These are phyloP conservation scores for Zygosaccharomyces sapae DNA, from an alignment of 1,139 yeast genomes.

Conservation along the genomic window DNA sequence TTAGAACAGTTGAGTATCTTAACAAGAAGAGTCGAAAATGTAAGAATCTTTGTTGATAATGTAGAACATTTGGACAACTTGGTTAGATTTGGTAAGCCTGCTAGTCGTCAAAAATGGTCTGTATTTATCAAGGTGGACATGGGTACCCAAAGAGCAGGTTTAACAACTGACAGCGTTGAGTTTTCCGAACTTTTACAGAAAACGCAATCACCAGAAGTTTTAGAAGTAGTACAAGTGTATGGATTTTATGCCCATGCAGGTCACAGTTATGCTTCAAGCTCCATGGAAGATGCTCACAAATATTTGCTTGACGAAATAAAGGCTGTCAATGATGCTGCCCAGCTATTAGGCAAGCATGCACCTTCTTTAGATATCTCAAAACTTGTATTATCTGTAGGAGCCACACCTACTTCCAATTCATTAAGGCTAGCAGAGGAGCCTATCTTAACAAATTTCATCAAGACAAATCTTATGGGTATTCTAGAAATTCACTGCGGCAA, in stretches of 20 bases:
- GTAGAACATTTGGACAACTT: constrained; percentile 51
- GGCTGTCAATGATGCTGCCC: constrained; percentile 50
- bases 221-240: constrained; percentile 42
- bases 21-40: constrained; percentile 40
- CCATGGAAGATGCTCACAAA: constrained; percentile 46
- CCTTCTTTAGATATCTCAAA: constrained; percentile 31
- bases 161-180: constrained; percentile 37
- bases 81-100: constrained; percentile 36
- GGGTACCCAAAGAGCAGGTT: constrained; percentile 66
- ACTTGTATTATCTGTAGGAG: constrained; percentile 51
- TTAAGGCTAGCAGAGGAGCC: constrained; percentile 36
- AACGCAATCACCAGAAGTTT: constrained; percentile 32
- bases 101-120: constrained; percentile 45
- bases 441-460: constrained; percentile 36
- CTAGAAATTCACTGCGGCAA: constrained; percentile 79
- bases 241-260: constrained; percentile 84
- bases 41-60: constrained; percentile 62
- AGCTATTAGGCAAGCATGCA: constrained; percentile 21
- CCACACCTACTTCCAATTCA: constrained; percentile 77
- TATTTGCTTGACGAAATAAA: constrained; percentile 52
- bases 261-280: constrained; percentile 56
- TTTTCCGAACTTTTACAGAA: constrained; percentile 37
- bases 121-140: constrained; percentile 54
- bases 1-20: constrained; percentile 50
- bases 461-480: constrained; percentile 44